Base-by-base conservation (phyloP, 2,329 filamentous ascomycete genomes). In the Fusarium protoensiforme region DNA sequence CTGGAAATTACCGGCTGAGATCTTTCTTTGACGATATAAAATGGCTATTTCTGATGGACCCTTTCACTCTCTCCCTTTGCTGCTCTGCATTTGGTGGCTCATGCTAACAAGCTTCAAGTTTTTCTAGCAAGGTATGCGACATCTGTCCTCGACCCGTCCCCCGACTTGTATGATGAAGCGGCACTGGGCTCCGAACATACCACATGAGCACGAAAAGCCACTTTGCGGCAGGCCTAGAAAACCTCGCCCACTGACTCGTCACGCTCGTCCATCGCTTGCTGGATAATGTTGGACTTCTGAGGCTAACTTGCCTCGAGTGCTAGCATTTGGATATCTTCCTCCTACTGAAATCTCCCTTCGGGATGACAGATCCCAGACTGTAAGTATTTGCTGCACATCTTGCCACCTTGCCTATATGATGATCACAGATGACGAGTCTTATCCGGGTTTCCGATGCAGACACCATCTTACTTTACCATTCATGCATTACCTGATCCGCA, bases 191-290 rank as follows among this genome's bases (percentile, higher is more conserved):
- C 95, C 92, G 94, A 97, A 73, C 78, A 83, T 68, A 83, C 64
- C 70, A 84, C 86, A 91, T 91, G 94, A 94, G 95, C 87, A 81
- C 74, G 93, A 95, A 91, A 90, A 93, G 90, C 94, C 94, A 94
- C 85, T 89, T 93, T 94, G 94, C 85, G 94, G 94, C 94, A 97
- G 94, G 95, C 95, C 94, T 98, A 97, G 94, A 97, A 98, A 98
- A 97, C 95, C 95, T 97, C 91, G 94, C 94, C 95, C 93, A 96
- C 95, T 97, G 95, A 97, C 85, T 78, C 69, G 65, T 73, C 69
- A 73, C 65, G 48, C 56, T 72, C 63, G 43, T 48, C 33, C 24
- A 31, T 53, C 57, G 31, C 20, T 67, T 72, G 46, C 51, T 74
- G 51, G 62, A 71, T 51, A 38, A 20, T 7, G 9, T 58, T 11